Conservation (phyloP, 768 basidiomycete species). For the Trametes cubensis region DNA sequence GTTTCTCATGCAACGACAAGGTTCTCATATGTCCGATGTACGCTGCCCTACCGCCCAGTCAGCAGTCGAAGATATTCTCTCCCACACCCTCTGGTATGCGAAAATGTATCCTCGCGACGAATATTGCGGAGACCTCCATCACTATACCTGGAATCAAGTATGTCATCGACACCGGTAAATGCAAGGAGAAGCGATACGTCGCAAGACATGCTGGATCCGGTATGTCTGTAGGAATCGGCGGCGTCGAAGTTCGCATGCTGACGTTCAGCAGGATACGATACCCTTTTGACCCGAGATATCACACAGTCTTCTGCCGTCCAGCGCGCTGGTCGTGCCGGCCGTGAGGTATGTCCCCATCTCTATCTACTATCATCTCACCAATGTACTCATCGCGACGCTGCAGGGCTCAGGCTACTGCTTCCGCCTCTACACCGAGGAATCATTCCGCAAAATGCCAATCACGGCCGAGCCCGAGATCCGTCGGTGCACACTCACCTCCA, state of each 20-base stretch:
- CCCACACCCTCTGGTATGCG: constrained; percentile 67
- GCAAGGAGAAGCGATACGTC: constrained; percentile 91
- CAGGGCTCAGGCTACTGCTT: constrained; percentile 87
- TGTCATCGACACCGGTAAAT: constrained; percentile 95
- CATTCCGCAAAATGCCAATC: constrained; percentile 65
- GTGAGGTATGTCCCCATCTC: constrained; percentile 59
- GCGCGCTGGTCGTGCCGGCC: constrained; percentile 94
- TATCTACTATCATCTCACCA: background rate
- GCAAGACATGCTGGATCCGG: constrained; percentile 71
- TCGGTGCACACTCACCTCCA: constrained; percentile 81
- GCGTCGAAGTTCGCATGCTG: background rate
- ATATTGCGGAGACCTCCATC: constrained; percentile 97
- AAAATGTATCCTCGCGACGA: constrained; percentile 95
- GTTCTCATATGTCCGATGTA: constrained; percentile 82
- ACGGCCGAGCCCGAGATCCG: constrained; percentile 89
- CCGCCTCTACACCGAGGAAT: constrained; percentile 86
- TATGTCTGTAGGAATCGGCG: constrained; percentile 29
- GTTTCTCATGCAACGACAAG: constrained; percentile 38
- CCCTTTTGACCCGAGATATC: constrained; percentile 78
- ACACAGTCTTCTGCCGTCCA: constrained; percentile 91
- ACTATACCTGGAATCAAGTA: constrained; percentile 96
- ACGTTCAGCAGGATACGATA: constrained; percentile 75
- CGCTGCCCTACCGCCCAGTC: constrained; percentile 76
- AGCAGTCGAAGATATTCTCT: constrained; percentile 79
- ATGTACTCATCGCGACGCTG: background rate